Evolutionary conservation across 2,329 filamentous ascomycete species (phyloP).

Genomic region (Pseudonectria buxi): DNA sequence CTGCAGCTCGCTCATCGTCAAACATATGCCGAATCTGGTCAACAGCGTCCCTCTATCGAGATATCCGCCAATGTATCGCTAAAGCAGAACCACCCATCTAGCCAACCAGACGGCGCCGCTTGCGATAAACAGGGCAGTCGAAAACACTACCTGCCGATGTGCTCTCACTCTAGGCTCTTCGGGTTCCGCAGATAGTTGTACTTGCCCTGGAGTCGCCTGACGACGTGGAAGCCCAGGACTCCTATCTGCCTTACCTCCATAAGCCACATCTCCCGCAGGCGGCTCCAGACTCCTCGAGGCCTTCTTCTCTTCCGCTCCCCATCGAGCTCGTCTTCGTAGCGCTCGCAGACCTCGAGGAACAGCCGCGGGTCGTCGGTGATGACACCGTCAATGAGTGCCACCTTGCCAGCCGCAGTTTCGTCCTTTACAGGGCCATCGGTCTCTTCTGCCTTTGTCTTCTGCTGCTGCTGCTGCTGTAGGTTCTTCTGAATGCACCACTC

Average conservation of each 20-base stretch:
- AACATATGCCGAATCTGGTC: too few species aligned
- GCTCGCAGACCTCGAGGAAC: conserved; percentile 55
- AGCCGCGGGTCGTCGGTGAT: conserved; percentile 75
- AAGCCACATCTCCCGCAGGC: conserved; percentile 11
- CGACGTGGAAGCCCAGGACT: conserved; percentile 17
- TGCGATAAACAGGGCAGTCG: too few species aligned
- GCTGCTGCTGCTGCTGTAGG: conserved; percentile 27
- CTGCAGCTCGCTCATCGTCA: too few species aligned
- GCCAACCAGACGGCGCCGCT: too few species aligned
- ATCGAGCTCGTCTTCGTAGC: conserved; percentile 29
- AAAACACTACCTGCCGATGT: too few species aligned
- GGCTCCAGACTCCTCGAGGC: conserved; percentile 7
- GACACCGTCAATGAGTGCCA: conserved; percentile 62
- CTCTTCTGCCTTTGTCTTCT: neutral
- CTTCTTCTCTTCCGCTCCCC: conserved; percentile 10
- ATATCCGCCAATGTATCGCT: too few species aligned
- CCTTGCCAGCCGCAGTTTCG: neutral
- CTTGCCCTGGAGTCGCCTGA: conserved; percentile 20
- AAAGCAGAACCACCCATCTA: too few species aligned
- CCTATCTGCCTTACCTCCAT: conserved; percentile 14
- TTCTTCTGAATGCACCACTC: conserved; percentile 60
- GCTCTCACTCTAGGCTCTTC: conserved; percentile 10
- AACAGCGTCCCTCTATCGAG: too few species aligned
- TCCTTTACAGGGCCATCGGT: neutral
- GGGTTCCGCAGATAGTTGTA: conserved; percentile 22